Evolutionary conservation across 2,329 filamentous ascomycete species (phyloP), one percentile per base, ranked within the genome.

Genomic region (Ceratocystis albifundus): DNA sequence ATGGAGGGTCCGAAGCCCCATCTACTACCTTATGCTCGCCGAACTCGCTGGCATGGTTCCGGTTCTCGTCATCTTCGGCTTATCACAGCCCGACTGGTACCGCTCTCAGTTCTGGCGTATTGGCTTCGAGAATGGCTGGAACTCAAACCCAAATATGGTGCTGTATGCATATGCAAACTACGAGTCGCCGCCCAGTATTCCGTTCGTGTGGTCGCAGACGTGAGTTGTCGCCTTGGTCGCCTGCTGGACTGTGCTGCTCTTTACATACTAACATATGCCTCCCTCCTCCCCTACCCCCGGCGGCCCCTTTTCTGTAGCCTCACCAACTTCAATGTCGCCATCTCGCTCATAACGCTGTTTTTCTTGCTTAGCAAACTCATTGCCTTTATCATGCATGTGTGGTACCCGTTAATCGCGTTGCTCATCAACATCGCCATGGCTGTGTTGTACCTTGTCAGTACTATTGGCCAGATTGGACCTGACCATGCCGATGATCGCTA

Each of bases 141-240:
- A 92, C 76, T 90, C 87, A 69, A 85, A 84, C 70, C 88, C 89
- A 15, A 80, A 77, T 68, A 82, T 86, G 71, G 78, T 89, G 20
- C 75, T 90, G 44, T 91, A 89, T 74, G 86, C 86, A 44, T 86
- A 87, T 72, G 87, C 88, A 64, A 92, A 92, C 72, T 82, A 89
- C 73, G 75, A 79, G 65, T 80, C 85, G 0, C 76, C 86, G 15
- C 84, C 85, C 0, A 78, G 78, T 44, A 77, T 84, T 8, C 87
- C 89, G 1, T 76, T 91, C 65, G 82, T 91, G 15, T 93, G 89
- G 89, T 88, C 86, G 68, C 76, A 79, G 72, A 82, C 82, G 88
- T 92, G 75, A 77, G 88, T 82, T 50, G 61, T 59, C 25, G 32
- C 10, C 32, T 36, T 36, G 32, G 32, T 12, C 32, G 32, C 32